phyloP scores from a whole-genome alignment of 805 yeast species.

The Diddensiella caesifluorescens region DNA sequence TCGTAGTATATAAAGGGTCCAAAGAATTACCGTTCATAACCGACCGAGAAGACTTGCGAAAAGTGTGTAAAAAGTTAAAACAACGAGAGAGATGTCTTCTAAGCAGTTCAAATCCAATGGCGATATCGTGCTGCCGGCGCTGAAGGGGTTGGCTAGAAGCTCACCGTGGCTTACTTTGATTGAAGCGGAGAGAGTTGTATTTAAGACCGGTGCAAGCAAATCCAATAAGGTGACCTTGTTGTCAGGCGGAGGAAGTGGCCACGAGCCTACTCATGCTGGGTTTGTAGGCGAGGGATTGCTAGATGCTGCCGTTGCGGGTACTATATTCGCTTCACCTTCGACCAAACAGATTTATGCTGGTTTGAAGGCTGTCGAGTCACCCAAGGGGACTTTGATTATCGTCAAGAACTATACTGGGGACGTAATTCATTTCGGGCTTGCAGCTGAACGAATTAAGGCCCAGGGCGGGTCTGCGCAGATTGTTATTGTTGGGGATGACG shows the following conservation, averaged over 20 bases:
- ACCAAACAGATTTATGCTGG: conserved; percentile 79
- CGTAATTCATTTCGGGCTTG: conserved; percentile 85
- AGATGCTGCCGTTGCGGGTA: conserved; percentile 86
- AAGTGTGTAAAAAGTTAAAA: too few species aligned
- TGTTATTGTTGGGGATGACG: conserved; percentile 84
- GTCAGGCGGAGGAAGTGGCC: conserved; percentile 95
- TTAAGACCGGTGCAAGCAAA: conserved; percentile 11
- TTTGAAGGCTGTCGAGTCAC: conserved; percentile 50
- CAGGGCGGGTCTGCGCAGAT: conserved; percentile 68
- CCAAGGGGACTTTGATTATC: conserved; percentile 66
- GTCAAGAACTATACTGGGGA: conserved; percentile 96
- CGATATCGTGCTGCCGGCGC: conserved; percentile 36
- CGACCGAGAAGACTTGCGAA: too few species aligned
- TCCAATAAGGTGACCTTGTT: conserved; percentile 51
- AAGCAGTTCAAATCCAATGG: conserved; percentile 31
- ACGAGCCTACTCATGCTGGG: conserved; percentile 91
- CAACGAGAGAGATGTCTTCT: conserved; percentile 21
- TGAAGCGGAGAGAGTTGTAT: conserved; percentile 40
- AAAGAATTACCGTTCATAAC: too few species aligned
- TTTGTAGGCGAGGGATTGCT: conserved; percentile 79
- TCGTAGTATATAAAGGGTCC: too few species aligned
- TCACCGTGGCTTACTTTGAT: conserved; percentile 53
- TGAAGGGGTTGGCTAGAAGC: conserved; percentile 48
- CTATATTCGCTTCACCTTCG: conserved; percentile 92
- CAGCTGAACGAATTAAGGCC: conserved; percentile 81